Evolutionary conservation across 352 stramenopile genomes (phyloP), one percentile per base, ranked within the genome.

Genomic region (Phytopythium montanum): DNA sequence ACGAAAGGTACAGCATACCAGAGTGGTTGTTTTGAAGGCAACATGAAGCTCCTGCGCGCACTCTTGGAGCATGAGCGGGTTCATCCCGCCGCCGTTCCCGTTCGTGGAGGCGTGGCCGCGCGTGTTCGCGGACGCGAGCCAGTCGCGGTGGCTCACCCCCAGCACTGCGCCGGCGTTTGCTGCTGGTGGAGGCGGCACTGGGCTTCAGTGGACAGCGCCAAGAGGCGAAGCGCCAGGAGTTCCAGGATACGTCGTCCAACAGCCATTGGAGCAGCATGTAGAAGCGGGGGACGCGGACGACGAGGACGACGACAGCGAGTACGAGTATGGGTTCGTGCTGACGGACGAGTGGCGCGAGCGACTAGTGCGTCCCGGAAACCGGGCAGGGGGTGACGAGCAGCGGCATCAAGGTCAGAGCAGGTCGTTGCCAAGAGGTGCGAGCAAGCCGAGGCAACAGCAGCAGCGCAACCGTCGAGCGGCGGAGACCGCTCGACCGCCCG

Each of bases 81-180:
- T 76, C 59, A 83, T 92, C 53, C 85, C 79, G 51, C 85, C 85
- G 60, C 85, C 85, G 60, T 94, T 82, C 68, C 85, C 85, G 62
- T 91, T 94, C 62, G 81, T 80, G 19, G 75, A 89, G 56, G 70
- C 61, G 38, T 94, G 85, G 85, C 64, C 71, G 45, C 48, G 57
- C 41, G 45, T 92, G 26, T 78, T 85, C 39, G 65, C 76, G 41
- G 64, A 66, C 41, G 63, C 70, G 28, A 34, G 21, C 5, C 68
- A 80, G 25, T 62, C 58, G 31, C 56, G 29, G 19, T 94, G 85
- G 85, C 70, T 94, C 21, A 82, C 64, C 12, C 76, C 80, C 1
- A 62, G 33, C 13, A 74, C 62, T 0, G 59, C 62, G n/a, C 16
- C 50, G 5, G 1, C n/a, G 0, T 26, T 50, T 19, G 53, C 25